phyloP scores from a whole-genome alignment of 176 grass and related monocot genomes.

The Musa schizocarpa region DNA sequence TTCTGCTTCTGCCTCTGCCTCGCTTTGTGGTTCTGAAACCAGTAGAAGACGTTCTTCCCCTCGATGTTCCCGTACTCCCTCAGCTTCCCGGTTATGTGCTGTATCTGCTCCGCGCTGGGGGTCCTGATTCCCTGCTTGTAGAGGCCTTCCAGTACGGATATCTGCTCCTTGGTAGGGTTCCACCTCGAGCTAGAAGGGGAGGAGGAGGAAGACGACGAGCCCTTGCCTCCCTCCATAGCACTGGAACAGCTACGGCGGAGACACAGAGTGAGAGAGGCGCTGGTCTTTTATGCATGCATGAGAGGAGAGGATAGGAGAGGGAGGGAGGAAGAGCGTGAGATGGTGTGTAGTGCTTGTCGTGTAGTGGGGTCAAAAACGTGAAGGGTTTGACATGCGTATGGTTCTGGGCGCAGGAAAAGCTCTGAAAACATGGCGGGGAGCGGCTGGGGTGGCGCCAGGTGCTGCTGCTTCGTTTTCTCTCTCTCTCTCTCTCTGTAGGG shows the following conservation, averaged over 20 bases:
- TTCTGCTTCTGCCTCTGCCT: constrained; percentile 62
- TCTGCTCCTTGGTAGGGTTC: constrained; percentile 81
- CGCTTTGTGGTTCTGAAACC: constrained; percentile 56
- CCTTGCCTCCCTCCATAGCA: constrained; percentile 28
- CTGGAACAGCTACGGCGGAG: not conserved
- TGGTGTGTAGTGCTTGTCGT: constrained; percentile 2
- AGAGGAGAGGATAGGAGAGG: constrained; percentile 8
- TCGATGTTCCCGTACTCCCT: constrained; percentile 52
- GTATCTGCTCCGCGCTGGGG: constrained; percentile 67
- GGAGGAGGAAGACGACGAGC: not conserved
- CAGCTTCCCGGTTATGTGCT: constrained; percentile 56
- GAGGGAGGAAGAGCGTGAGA: not conserved
- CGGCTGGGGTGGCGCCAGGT: constrained; percentile 40
- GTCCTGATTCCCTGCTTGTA: constrained; percentile 60
- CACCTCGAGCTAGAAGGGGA: constrained; percentile 31
- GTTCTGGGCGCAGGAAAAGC: constrained; percentile 39
- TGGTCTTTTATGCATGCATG: constrained; percentile 29
- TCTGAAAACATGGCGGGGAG: constrained; percentile 55
- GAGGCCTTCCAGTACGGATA: constrained; percentile 55
- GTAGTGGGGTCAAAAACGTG: constrained; percentile 16
- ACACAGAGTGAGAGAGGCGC: not conserved
- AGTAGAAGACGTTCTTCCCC: constrained; percentile 55
- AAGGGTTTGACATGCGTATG: constrained; percentile 45
- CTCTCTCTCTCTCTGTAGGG: not conserved
- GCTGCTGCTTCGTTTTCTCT: constrained; percentile 15